Base-by-base conservation (phyloP, 805 yeast species). In the Wickerhamomyces canadensis region DNA sequence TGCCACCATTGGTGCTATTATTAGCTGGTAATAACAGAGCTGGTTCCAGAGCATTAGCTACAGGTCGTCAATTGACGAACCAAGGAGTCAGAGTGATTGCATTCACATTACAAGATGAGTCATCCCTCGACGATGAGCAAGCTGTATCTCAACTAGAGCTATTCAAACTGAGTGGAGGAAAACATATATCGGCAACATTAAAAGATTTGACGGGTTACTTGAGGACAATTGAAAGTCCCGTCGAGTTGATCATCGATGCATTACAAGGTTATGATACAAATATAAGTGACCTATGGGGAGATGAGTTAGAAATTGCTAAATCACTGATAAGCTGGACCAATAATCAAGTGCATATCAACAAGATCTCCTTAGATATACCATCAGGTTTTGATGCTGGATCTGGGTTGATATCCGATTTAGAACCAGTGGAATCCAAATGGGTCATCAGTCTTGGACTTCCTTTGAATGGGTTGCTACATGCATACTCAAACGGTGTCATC, bases 371-470 rank as follows among this genome's bases (percentile, higher is more conserved):
- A 19, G 95, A 87, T 52, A 73, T 84, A 19, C 89, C 95, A 5
- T 74, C 88, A 1, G 96, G 96, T 5, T 64, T 82, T 28, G 95
- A 85, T 52, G 80, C 88, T 7, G 85, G 93, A 5, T 76, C 94
- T 1, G 97, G 96, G 7, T 36, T 54, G 15, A 49, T 53, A 16
- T 53, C 54, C 18, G 64, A 55, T 27, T 51, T 54, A n/a, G 37
- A 63, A 11, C 55, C 61, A 6, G 52, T 80, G 9, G 58, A 64
- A 11, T 64, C 83, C 39, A 71, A 70, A 41, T 78, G 79, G 62
- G 70, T 85, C 26, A 71, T 80, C 4, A 79, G 89, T 25, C 61
- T 80, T 49, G 95, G 93, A 2, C 62, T 87, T 44, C 94, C 95
- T 3, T 57, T 84, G 32, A 70, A 74, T 16, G 83, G 88, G 0